Evolutionary conservation across 805 yeast species (phyloP).

Genomic region (Nakazawaea sp.): DNA sequence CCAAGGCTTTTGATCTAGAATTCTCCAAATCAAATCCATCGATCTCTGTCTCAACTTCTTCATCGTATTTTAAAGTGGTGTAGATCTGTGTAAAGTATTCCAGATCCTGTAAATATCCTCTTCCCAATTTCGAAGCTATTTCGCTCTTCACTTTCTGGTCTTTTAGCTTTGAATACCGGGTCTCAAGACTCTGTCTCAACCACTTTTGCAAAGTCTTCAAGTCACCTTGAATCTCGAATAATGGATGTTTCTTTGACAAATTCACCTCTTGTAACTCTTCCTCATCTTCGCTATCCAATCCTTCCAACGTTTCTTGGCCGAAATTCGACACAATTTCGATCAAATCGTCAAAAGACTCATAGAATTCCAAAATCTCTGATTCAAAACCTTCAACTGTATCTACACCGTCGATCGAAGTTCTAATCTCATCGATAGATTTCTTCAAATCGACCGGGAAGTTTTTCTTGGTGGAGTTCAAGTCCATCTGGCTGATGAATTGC

Average conservation of each 20-base stretch:
- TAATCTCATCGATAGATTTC: conserved; percentile 37
- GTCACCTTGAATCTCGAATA: conserved; percentile 29
- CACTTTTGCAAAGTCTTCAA: conserved; percentile 43
- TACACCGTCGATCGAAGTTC: conserved; percentile 38
- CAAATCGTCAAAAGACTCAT: conserved; percentile 59
- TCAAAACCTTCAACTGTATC: conserved; percentile 22
- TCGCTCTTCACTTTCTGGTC: conserved; percentile 14
- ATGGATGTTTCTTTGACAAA: conserved; percentile 48
- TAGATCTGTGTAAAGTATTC: conserved; percentile 52
- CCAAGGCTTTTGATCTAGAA: conserved; percentile 45
- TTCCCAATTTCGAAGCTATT: conserved; percentile 50
- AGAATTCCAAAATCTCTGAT: conserved; percentile 35
- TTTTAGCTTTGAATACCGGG: conserved; percentile 19
- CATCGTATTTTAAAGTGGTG: conserved; percentile 52
- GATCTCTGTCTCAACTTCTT: conserved; percentile 28
- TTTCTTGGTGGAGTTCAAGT: conserved; percentile 27
- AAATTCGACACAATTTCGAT: conserved; percentile 62
- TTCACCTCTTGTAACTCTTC: conserved; percentile 26
- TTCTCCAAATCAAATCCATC: conserved; percentile 29
- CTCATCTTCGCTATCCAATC: conserved; percentile 52
- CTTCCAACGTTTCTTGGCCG: conserved; percentile 53
- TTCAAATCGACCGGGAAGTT: conserved; percentile 30
- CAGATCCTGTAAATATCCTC: conserved; percentile 56
- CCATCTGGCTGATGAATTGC: conserved; percentile 47
- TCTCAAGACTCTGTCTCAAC: conserved; percentile 42